phyloP scores from a whole-genome alignment of 2,329 filamentous ascomycete genomes.

The Sordariomycetes sp. region DNA sequence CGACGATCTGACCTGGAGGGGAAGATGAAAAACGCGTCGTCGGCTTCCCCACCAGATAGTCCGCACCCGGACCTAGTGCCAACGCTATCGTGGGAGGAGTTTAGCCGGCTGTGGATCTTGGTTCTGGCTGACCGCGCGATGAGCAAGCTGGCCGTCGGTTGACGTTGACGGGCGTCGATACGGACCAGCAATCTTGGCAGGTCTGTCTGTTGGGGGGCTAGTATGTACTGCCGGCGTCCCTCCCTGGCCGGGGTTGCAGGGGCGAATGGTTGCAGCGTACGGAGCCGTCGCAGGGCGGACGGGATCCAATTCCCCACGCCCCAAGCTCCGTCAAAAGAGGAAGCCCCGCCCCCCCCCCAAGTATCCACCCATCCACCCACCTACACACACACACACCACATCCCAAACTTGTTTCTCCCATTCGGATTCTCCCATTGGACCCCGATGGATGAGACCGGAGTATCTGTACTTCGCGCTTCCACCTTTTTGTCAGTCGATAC shows the following conservation, averaged over 20 bases:
- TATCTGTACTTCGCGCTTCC: neutral
- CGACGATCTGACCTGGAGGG: neutral
- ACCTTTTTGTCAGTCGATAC: neutral
- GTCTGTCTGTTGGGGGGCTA: neutral
- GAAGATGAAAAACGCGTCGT: neutral
- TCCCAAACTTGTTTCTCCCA: neutral
- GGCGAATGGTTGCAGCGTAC: neutral
- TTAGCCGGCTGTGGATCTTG: neutral
- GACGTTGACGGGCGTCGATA: neutral
- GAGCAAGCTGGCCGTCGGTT: neutral
- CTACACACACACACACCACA: no score
- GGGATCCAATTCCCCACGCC: neutral
- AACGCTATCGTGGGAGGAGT: neutral
- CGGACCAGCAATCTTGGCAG: neutral
- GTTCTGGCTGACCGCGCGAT: neutral
- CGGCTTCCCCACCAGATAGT: neutral
- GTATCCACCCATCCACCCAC: no score
- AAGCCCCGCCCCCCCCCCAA: no score
- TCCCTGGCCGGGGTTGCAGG: neutral
- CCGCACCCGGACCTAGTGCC: neutral
- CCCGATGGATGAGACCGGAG: neutral
- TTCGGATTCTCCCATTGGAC: neutral
- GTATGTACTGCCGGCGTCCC: neutral
- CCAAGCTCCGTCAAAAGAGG: neutral
- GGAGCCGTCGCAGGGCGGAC: neutral